phyloP scores from a whole-genome alignment of 768 basidiomycete genomes.

The Serendipita sp. region DNA sequence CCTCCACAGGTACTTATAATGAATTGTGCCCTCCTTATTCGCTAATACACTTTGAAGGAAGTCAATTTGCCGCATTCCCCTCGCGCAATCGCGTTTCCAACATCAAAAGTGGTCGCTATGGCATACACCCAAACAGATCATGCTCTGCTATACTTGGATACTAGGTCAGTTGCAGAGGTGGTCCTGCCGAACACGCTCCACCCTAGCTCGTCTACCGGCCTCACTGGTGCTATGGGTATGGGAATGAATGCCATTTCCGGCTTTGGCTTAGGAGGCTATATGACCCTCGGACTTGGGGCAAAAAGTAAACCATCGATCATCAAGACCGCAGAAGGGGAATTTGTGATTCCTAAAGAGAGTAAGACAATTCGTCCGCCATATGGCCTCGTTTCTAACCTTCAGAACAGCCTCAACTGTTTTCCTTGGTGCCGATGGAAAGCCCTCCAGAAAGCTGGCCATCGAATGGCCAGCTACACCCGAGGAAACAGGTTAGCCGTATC shows the following conservation, averaged over 20 bases:
- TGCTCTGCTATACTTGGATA: conserved; percentile 52
- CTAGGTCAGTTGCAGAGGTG: conserved; percentile 41
- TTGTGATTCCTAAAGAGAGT: conserved; percentile 69
- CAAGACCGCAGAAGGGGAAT: conserved; percentile 41
- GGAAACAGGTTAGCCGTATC: conserved; percentile 42
- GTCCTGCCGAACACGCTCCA: conserved; percentile 17
- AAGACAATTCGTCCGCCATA: conserved; percentile 17
- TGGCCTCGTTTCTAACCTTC: not conserved
- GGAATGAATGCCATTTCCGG: conserved; percentile 68
- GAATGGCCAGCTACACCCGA: conserved; percentile 73
- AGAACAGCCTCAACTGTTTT: conserved; percentile 49
- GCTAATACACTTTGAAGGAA: conserved; percentile 37
- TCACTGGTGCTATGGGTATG: conserved; percentile 29
- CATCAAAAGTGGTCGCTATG: conserved; percentile 45
- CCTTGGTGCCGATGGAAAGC: conserved; percentile 42
- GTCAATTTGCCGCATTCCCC: conserved; percentile 73
- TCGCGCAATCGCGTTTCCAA: conserved; percentile 63
- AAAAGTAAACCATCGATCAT: conserved; percentile 53
- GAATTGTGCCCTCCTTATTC: not conserved
- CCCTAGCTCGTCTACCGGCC: conserved; percentile 19
- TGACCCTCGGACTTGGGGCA: conserved; percentile 64
- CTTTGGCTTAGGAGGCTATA: conserved; percentile 64
- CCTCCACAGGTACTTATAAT: conserved; percentile 33
- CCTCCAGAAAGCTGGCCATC: conserved; percentile 33
- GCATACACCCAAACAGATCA: conserved; percentile 70